phyloP scores from a whole-genome alignment of 805 yeast genomes.

The Pichia scutulata region DNA sequence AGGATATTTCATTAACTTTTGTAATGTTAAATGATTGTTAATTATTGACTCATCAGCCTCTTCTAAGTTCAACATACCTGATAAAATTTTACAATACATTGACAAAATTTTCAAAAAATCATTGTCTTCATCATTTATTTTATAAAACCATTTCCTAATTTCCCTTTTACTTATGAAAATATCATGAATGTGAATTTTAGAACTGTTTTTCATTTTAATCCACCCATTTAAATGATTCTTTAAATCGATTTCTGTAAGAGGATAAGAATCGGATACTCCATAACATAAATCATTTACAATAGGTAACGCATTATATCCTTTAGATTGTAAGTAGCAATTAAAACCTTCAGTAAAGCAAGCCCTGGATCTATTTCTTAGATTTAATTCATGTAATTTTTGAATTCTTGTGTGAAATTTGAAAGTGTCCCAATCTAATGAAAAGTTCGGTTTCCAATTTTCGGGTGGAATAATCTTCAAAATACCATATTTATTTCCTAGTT shows the following conservation, averaged over 20 bases:
- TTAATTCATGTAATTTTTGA: slow-evolving; percentile 61
- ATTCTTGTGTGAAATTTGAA: slow-evolving; percentile 62
- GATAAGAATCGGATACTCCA: slow-evolving; percentile 8
- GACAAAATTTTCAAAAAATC: slow-evolving; percentile 1
- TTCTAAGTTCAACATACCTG: neutral
- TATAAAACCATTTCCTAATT: slow-evolving; percentile 9
- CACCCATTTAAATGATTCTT: slow-evolving; percentile 12
- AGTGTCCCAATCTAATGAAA: slow-evolving; percentile 42
- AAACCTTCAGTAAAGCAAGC: slow-evolving; percentile 55
- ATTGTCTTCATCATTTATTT: slow-evolving; percentile 1
- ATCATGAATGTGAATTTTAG: slow-evolving; percentile 27
- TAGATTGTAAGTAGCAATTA: slow-evolving; percentile 48
- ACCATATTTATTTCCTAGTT: slow-evolving; percentile 41
- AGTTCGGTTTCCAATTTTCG: slow-evolving; percentile 43
- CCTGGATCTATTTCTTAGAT: slow-evolving; percentile 54
- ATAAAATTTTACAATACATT: slow-evolving; percentile 1
- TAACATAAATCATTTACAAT: slow-evolving; percentile 8
- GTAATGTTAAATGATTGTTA: neutral
- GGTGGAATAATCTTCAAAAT: slow-evolving; percentile 50
- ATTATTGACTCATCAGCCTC: neutral
- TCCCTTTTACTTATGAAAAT: slow-evolving; percentile 14
- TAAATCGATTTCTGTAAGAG: neutral
- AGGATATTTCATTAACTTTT: slow-evolving; percentile 1
- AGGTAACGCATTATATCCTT: slow-evolving; percentile 14
- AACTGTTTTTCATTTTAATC: slow-evolving; percentile 10